Percentiles rank a stretch among this genome's conserved stretches.
These are phyloP conservation scores for Kwoniella pini DNA, from an alignment of 768 basidiomycete species.

Conservation along the genomic window DNA sequence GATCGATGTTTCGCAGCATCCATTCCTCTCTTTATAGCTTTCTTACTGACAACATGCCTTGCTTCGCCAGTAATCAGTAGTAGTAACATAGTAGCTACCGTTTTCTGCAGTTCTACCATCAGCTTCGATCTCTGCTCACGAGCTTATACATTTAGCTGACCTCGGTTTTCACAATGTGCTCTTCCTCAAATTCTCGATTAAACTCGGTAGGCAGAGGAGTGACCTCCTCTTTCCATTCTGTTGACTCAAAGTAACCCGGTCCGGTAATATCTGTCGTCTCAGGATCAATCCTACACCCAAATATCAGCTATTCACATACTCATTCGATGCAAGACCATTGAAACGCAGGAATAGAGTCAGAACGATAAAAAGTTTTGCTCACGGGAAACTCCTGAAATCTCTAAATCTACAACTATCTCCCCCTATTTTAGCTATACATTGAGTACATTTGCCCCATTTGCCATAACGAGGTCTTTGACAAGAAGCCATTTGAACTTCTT, in stretches of 20 bases:
- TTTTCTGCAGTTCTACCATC: conserved; percentile 23
- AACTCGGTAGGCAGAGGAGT: conserved; percentile 42
- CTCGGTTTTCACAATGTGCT: conserved; percentile 36
- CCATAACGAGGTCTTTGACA: conserved; percentile 41
- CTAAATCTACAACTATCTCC: conserved; percentile 48
- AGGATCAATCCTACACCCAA: conserved; percentile 35
- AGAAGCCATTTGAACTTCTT: conserved; percentile 32
- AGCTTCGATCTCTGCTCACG: neutral
- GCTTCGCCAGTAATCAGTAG: conserved; percentile 48
- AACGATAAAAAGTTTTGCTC: too few relatives aligned
- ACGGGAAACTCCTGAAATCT: conserved; percentile 43
- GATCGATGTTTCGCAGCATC: conserved; percentile 42
- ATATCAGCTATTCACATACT: too few relatives aligned
- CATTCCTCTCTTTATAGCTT: conserved; percentile 37
- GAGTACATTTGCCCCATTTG: conserved; percentile 45
- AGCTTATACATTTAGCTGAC: conserved; percentile 21
- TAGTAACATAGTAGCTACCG: conserved; percentile 43
- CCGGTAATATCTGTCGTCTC: conserved; percentile 38
- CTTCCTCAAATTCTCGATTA: conserved; percentile 28
- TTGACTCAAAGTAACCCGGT: conserved; percentile 39
- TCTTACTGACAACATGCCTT: conserved; percentile 35
- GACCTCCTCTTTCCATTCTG: conserved; percentile 26
- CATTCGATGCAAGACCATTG: too few relatives aligned
- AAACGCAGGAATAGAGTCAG: too few relatives aligned
- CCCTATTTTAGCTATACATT: conserved; percentile 39